These are phyloP conservation scores for Yueomyces sp. DNA, from an alignment of 805 yeast genomes.

Conservation along the genomic window DNA sequence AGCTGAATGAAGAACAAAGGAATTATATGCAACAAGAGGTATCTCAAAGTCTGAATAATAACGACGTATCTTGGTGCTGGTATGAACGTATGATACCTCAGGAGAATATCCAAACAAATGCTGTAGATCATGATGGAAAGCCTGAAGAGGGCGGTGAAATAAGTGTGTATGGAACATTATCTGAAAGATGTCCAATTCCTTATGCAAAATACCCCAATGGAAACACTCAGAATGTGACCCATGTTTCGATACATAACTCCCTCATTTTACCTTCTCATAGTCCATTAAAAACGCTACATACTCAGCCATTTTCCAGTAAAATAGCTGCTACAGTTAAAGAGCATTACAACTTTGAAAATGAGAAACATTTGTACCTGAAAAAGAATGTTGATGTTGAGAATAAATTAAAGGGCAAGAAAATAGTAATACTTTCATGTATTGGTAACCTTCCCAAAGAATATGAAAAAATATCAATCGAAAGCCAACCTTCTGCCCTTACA, in stretches of 20 bases:
- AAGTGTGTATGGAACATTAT: slow-evolving; percentile 19
- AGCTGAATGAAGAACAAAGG: slow-evolving; percentile 15
- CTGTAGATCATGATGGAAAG: neutral
- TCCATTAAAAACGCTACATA: slow-evolving; percentile 18
- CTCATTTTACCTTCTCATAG: slow-evolving; percentile 20
- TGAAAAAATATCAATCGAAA: slow-evolving; percentile 17
- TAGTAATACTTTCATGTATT: slow-evolving; percentile 19
- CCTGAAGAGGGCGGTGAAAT: slow-evolving; percentile 8
- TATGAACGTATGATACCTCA: slow-evolving; percentile 6
- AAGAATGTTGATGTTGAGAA: slow-evolving; percentile 8
- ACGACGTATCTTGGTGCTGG: slow-evolving; percentile 22
- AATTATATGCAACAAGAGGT: slow-evolving; percentile 17
- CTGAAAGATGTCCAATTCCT: slow-evolving; percentile 18
- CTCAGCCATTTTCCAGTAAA: slow-evolving; percentile 23
- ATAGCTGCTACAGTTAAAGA: slow-evolving; percentile 24
- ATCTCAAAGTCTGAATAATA: slow-evolving; percentile 9
- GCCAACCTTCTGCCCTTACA: slow-evolving; percentile 17
- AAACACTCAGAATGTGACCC: slow-evolving; percentile 5
- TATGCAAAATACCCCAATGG: slow-evolving; percentile 12
- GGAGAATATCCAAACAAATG: neutral
- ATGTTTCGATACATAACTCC: slow-evolving; percentile 16
- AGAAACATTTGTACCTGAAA: slow-evolving; percentile 26
- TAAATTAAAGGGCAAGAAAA: slow-evolving; percentile 9
- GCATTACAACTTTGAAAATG: slow-evolving; percentile 26
- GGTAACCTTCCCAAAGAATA: slow-evolving; percentile 24